phyloP scores from a whole-genome alignment of 345 rosid species.

The Arabis hirsuta region DNA sequence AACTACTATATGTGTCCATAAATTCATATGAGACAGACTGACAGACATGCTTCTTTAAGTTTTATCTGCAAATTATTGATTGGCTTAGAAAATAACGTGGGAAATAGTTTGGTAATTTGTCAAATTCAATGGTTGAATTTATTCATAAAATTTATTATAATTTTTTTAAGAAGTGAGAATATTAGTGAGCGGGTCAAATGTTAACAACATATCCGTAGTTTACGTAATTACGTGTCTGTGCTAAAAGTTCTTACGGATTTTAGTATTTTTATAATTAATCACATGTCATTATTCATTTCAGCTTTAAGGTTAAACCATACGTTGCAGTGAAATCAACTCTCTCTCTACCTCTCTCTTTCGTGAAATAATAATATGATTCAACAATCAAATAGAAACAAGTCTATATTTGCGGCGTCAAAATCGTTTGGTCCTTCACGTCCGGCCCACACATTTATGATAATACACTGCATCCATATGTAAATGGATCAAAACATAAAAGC shows the following conservation, averaged over 20 bases:
- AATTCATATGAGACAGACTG: constrained; percentile 18
- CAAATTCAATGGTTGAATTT: constrained; percentile 22
- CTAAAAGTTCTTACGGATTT: constrained; percentile 12
- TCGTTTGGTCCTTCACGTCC: constrained; percentile 33
- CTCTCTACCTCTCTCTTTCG: constrained; percentile 14
- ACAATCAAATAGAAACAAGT: constrained; percentile 24
- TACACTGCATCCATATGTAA: not conserved
- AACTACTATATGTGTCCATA: constrained; percentile 8
- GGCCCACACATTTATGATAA: constrained; percentile 34
- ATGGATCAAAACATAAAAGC: not conserved
- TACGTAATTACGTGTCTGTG: constrained; percentile 14
- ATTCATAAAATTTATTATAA: too few species aligned
- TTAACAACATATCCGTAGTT: constrained; percentile 9
- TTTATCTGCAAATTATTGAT: constrained; percentile 19
- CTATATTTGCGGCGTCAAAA: constrained; percentile 44
- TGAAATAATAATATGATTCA: constrained; percentile 10
- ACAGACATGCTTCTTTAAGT: not conserved
- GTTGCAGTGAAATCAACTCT: constrained; percentile 21
- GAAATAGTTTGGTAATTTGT: constrained; percentile 15
- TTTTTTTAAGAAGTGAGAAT: not conserved
- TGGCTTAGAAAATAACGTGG: constrained; percentile 16
- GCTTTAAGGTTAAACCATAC: constrained; percentile 28
- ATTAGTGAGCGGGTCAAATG: constrained; percentile 30
- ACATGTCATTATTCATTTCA: not conserved
- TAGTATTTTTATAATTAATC: not conserved